phyloP scores from a whole-genome alignment of 2,329 filamentous ascomycete species.

The Aspergillus viridinutans region DNA sequence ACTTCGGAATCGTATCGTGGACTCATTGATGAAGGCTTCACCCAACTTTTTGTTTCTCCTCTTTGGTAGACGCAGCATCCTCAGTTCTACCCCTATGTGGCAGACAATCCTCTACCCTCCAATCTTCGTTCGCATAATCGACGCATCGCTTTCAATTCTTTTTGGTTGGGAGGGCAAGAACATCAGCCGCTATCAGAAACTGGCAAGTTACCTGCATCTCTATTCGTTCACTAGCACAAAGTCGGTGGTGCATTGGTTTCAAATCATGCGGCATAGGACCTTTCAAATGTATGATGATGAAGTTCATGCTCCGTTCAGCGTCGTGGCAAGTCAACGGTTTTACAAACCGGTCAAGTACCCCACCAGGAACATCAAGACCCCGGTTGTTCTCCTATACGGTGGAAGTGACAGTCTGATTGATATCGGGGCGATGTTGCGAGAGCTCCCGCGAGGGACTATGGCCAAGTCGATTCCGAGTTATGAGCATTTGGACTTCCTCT shows the following conservation, averaged over 20 bases:
- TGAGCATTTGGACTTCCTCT: constrained; percentile 94
- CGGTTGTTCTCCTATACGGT: constrained; percentile 88
- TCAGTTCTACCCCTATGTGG: constrained; percentile 95
- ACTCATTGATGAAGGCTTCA: constrained; percentile 88
- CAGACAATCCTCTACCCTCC: constrained; percentile 92
- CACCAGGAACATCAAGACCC: constrained; percentile 94
- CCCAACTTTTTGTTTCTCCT: constrained; percentile 88
- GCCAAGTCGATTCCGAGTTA: constrained; percentile 87
- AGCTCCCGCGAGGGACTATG: constrained; percentile 78
- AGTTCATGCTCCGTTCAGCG: constrained; percentile 68
- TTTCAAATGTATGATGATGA: constrained; percentile 99
- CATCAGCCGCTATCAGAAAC: constrained; percentile 80
- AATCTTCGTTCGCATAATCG: constrained; percentile 84
- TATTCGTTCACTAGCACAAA: constrained; percentile 98
- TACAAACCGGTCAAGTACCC: constrained; percentile 96
- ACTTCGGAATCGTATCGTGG: constrained; percentile 82
- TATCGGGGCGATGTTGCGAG: constrained; percentile 85
- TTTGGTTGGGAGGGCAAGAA: constrained; percentile 88
- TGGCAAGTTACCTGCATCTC: constrained; percentile 90
- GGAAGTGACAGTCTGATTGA: constrained; percentile 92
- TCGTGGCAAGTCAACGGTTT: constrained; percentile 71
- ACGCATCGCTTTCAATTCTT: constrained; percentile 72
- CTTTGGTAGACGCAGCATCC: constrained; percentile 85
- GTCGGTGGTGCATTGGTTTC: constrained; percentile 97
- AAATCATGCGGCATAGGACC: constrained; percentile 91